Evolutionary conservation across 179 eudicot genomes (phyloP), one percentile per base, ranked within the genome.

Genomic region (Vitellaria paradoxa): DNA sequence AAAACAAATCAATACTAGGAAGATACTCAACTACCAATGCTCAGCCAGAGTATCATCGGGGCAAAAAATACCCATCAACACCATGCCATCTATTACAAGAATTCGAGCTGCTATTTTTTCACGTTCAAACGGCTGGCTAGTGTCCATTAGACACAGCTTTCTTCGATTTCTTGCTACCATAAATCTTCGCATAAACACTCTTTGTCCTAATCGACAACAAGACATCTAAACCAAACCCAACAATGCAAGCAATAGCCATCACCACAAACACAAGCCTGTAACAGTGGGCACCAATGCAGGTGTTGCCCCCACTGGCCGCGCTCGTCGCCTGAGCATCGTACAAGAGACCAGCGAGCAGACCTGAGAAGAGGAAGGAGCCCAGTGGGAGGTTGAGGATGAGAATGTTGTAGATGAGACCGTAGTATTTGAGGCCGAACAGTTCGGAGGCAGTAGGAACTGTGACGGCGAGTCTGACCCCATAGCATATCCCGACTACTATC

Each of bases 371-470:
- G 85, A 89, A 96, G 42, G 99, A 93, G 11, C 99, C 99, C 0
- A 93, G 87, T 13, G 99, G 98, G 9, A 93, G 90, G 78, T 88
- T 93, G 72, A 96, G 88, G 76, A 91, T 89, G 11, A 96, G 82
- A 66, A 96, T 83, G 78, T 96, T 96, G 88, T 94, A 92, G 67
- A 94, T 85, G 74, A 96, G 91, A 23, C 99, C 99, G 68, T 89
- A 96, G 75, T 94, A 88, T 78, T 89, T 96, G 75, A 96, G 97
- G 12, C 99, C 98, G 45, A 94, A 96, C 12, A 96, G 81, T 60
- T 96, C 99, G 0, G 98, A 94, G 73, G 99, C 99, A 0, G 97
- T 90, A 0, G 99, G 98, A 26, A 96, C 97, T 0, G 93, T 87
- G 76, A 96, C 79, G 0, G 99, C 97, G 2, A 96, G 83, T 6